Base-by-base conservation (phyloP, 805 yeast species). In the Zygosaccharomyces pseudorouxii region DNA sequence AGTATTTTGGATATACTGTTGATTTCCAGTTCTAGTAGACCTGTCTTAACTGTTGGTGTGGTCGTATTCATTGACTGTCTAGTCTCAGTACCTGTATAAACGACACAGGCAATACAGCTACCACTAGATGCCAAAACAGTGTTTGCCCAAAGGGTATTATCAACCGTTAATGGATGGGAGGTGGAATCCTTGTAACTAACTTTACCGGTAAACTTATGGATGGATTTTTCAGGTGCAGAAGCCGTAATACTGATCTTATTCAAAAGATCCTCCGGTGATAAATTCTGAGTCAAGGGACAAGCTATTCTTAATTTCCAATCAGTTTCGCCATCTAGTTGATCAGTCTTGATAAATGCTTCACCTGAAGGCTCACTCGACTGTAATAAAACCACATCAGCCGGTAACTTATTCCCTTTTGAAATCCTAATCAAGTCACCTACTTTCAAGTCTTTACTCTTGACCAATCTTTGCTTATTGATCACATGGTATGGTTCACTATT, bases 321-420 rank as follows among this genome's bases (percentile, higher is more conserved):
- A 5, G 99, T 93, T 67, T 93, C 99, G 63, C 99, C 99, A 67
- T 93, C 99, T 44, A 93, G 73, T 69, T 93, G 99, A 71, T 93
- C 99, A 0, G 99, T 93, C 59, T 95, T 86, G 55, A 93, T 87
- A 60, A 95, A 93, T 1, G 90, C 78, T 62, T 93, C 99, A 6
- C 97, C 97, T 3, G 78, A 74, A 2, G 74, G 63, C 62, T 88
- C 97, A 48, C 89, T 82, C 0, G 96, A 83, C 62, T 88, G 95
- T 38, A 93, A 69, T 23, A 93, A 68, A 6, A 93, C 71, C 81
- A 89, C 76, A 67, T 93, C 99, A 0, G 99, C 98, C 0, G 99
- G 99, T 2, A 93, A 79, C 47, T 99, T 78, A 49, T 79, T 81
- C 60, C 86, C 95, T 58, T 90, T 92, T 56, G 84, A 82, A 11